Evolutionary conservation across 768 basidiomycete species (phyloP).

Genomic region (Trametes punicea): DNA sequence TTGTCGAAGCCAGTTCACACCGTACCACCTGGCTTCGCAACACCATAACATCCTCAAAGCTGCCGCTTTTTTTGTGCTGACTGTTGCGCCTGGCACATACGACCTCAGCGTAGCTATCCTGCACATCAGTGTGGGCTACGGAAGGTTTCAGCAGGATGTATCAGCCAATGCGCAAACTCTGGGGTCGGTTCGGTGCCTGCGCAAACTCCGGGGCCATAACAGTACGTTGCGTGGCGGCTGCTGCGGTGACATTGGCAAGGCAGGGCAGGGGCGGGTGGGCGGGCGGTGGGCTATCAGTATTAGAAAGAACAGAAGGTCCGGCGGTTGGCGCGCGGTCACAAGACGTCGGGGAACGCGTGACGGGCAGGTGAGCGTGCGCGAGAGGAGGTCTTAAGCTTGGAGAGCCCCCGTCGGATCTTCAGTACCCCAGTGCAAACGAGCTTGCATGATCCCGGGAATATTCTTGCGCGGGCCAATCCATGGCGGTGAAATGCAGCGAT

Average conservation of each 20-base stretch:
- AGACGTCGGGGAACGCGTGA: neutral
- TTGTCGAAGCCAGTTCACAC: too few relatives aligned
- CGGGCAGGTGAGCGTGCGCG: neutral
- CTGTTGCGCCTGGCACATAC: too few relatives aligned
- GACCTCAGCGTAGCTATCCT: too few relatives aligned
- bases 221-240: neutral
- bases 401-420: slow-evolving; percentile 13
- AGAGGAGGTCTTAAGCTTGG: neutral
- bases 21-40: too few relatives aligned
- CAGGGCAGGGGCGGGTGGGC: neutral
- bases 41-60: too few relatives aligned
- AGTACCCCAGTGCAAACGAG: neutral
- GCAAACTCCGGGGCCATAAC: too few relatives aligned
- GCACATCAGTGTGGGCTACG: too few relatives aligned
- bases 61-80: too few relatives aligned
- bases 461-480: slow-evolving; percentile 1
- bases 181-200: neutral
- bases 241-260: too few relatives aligned
- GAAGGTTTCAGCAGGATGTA: too few relatives aligned
- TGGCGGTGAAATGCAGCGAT: neutral
- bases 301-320: too few relatives aligned
- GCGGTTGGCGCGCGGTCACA: neutral
- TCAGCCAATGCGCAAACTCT: too few relatives aligned
- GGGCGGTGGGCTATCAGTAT: slow-evolving; percentile 1
- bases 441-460: neutral